phyloP scores from a whole-genome alignment of 306 rosid genomes.

The Corylus americana region DNA sequence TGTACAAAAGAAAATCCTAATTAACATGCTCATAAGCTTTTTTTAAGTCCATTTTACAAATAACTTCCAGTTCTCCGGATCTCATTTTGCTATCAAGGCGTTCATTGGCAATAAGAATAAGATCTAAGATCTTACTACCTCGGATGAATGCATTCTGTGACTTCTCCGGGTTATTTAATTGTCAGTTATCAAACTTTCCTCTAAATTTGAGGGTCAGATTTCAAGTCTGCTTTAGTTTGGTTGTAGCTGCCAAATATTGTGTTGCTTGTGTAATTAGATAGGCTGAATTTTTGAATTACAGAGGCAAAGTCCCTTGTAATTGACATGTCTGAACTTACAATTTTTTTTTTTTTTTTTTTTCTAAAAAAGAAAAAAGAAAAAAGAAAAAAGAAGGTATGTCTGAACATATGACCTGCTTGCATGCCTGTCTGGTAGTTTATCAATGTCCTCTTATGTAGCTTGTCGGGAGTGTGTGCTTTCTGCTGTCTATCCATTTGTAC shows the following conservation, averaged over 20 bases:
- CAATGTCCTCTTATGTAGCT: background rate
- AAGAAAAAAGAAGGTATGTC: background rate
- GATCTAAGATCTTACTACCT: too few species aligned
- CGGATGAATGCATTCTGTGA: too few species aligned
- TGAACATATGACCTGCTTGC: background rate
- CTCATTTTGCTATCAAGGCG: too few species aligned
- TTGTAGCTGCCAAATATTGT: background rate
- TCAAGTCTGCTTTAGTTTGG: constrained; percentile 2
- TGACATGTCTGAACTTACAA: background rate
- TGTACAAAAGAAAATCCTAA: too few species aligned
- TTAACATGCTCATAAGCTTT: too few species aligned
- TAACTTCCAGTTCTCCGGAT: too few species aligned
- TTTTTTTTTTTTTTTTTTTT: too few species aligned
- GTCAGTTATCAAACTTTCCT: background rate
- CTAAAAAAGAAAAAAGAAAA: too few species aligned
- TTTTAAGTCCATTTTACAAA: too few species aligned
- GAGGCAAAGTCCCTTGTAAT: background rate
- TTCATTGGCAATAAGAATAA: too few species aligned
- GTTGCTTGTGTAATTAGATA: background rate
- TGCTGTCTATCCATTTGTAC: background rate
- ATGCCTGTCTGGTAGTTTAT: background rate
- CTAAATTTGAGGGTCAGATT: background rate
- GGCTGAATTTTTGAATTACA: background rate
- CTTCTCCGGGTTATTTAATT: constrained; percentile 8
- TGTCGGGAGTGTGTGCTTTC: background rate